Evolutionary conservation across 2,329 filamentous ascomycete genomes (phyloP), one percentile per base, ranked within the genome.

Genomic region (Xylariaceae sp.): DNA sequence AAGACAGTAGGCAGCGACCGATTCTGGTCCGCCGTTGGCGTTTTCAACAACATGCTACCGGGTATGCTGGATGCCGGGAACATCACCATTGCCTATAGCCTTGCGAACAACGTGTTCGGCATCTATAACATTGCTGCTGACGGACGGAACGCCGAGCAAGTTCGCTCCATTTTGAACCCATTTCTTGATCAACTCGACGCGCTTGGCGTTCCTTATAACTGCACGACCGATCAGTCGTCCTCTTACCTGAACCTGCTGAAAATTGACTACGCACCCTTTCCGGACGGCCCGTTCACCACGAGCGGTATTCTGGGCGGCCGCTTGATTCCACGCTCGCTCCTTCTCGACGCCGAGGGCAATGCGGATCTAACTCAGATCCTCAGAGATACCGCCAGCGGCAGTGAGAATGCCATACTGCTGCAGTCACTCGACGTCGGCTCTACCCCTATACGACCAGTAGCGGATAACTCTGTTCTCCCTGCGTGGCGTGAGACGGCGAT

Each of bases 401-500:
- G 55, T 55, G 44, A 58, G 57, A 61, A 18, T 62, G 62, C 44
- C 61, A 55, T 41, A 59, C 57, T 41, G 61, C 18, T 42, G 40
- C 40, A 42, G 19, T 18, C 40, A 10, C 18, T 60, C 31, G 56
- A 56, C 45, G 62, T 66, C 54, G 44, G 54, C 48, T 44, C 49
- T 47, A 11, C 53, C 55, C n/a, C 58, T 31, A 43, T 48, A 39
- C 7, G 7, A 17, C 11, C 11, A 18, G 40, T 42, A 12, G 15
- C 30, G 12, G 19, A 35, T 15, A 68, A 66, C 55, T 57, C 66
- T 3, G 66, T 68, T 11, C 55, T 60, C 18, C 67, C 66, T 0
- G 53, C 54, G 6, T 68, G 66, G 66, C 63, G 66, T 30, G 52
- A 53, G 32, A 49, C 62, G 17, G 47, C 62, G 18, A 55, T 67